Evolutionary conservation across 2,329 filamentous ascomycete species (phyloP).

Genomic region (Neofusicoccum kwambonambiense): DNA sequence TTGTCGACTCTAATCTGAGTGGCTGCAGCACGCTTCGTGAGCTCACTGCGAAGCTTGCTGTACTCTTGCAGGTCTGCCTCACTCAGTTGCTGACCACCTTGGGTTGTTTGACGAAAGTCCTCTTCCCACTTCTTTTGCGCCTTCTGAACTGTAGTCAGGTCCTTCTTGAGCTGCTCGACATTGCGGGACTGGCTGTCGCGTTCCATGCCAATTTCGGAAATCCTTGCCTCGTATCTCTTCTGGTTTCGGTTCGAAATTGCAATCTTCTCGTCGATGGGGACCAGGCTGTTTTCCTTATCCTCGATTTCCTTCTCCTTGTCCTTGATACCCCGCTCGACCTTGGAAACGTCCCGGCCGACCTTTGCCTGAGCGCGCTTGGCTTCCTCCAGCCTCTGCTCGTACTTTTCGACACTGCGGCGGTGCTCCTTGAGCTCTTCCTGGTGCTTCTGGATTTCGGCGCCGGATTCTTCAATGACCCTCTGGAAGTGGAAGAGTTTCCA

Average conservation of each 20-base stretch:
- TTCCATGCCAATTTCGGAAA: slow-evolving; percentile 72
- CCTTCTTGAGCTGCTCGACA: slow-evolving; percentile 73
- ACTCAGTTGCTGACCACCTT: slow-evolving; percentile 81
- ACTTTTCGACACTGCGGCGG: slow-evolving; percentile 81
- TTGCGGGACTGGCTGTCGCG: slow-evolving; percentile 67
- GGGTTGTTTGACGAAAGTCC: slow-evolving; percentile 79
- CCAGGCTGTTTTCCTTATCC: slow-evolving; percentile 77
- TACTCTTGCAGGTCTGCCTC: slow-evolving; percentile 88
- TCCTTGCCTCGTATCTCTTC: slow-evolving; percentile 64
- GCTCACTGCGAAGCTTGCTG: slow-evolving; percentile 77
- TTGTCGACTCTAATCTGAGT: slow-evolving; percentile 84
- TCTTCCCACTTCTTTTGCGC: slow-evolving; percentile 85
- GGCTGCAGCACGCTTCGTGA: slow-evolving; percentile 75
- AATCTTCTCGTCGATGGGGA: slow-evolving; percentile 92
- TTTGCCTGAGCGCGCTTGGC: slow-evolving; percentile 81
- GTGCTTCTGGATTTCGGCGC: slow-evolving; percentile 84
- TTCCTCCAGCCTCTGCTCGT: slow-evolving; percentile 74
- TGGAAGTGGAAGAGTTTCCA: slow-evolving; percentile 98
- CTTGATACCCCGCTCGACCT: slow-evolving; percentile 82
- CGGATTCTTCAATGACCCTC: slow-evolving; percentile 87
- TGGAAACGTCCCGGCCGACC: slow-evolving; percentile 71
- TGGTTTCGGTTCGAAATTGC: slow-evolving; percentile 71
- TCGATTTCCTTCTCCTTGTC: slow-evolving; percentile 84
- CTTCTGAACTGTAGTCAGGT: slow-evolving; percentile 82
- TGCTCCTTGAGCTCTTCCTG: slow-evolving; percentile 94